Base-by-base conservation (phyloP, 2,329 filamentous ascomycete species). In the Byssochlamys sp. region DNA sequence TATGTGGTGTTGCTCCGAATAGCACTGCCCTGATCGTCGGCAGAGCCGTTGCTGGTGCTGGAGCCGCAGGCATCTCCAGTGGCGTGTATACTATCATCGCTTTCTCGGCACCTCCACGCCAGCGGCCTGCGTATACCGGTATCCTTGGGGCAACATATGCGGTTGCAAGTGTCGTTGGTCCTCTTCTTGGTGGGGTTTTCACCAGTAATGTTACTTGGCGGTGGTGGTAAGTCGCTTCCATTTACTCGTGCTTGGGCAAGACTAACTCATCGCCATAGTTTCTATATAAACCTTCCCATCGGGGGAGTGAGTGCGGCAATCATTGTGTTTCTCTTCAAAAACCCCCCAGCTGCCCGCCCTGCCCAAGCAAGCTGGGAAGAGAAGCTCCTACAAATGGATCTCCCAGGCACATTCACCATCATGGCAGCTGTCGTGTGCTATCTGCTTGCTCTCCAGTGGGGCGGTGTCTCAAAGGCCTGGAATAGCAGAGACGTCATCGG, bases 141-240 rank as follows among this genome's bases (percentile, higher is more conserved):
- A 25, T 80, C 14, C 73, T 80, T 51, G 78, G 78, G 53, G 73
- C 71, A 53, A 79, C 80, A 70, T 80, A 78, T 61, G 76, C 77
- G 1, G 73, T 81, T 57, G 77, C 78, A 5, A 69, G 64, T 57
- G 77, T 80, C 11, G 73, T 76, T 26, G 79, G 79, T 28, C 78
- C 78, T 24, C 68, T 81, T 54, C 60, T 78, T 64, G 75, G 74
- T 55, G 75, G 75, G 57, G 73, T 71, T 31, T 77, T 78, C 61
- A 77, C 76, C 25, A 72, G 76, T 60, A 66, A 75, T 53, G 64
- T 78, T 5, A 71, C 74, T 27, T 78, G 77, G 76, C 65, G 77
- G 9, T 78, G 76, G 76, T 79, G 65, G 59, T 56, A 57, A 39
- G 57, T 57, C 12, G 10, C 33, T 52, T 24, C 25, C 3, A 4